Base-by-base conservation (phyloP, 164 flowering plant species). In the Vitis riparia region DNA sequence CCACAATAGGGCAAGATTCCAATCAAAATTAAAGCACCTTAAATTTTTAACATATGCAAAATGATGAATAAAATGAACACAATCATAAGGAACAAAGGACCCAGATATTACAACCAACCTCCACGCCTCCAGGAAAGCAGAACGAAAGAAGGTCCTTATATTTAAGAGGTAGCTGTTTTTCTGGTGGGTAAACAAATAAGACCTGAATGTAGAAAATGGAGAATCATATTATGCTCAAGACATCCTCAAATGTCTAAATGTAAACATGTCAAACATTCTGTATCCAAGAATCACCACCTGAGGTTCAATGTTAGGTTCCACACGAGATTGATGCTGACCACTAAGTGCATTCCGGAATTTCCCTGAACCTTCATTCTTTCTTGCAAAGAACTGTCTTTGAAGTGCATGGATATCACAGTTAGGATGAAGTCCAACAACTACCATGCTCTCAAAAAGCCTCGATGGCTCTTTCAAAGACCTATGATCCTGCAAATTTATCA, bases 371-470 rank as follows among this genome's bases (percentile, higher is more conserved):
- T 93, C 99, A 76, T 76, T 71, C 71, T 84, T 93, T 67, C 91
- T 85, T 10, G 82, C 80, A 69, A 81, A 67, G 60, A 85, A 79
- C 72, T 81, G 89, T 74, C 73, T 84, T 63, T 90, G 81, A 69
- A 96, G 89, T 47, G 91, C 87, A 65, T 81, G 88, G 76, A 80
- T 76, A 72, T 96, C 93, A 71, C 91, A 85, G 69, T 82, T 78
- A 62, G 99, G 98, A 84, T 87, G 98, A 79, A 96, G 97, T 51
- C 99, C 98, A 74, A 93, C 91, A 73, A 96, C 97, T 9, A 96
- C 98, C 87, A 96, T 85, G 89, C 98, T 96, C 83, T 96, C 99
- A 76, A 93, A 93, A 63, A 96, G 83, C 83, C 83, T 86, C 19
- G 97, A 81, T 66, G 98, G 98, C 74, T 89, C 96, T 80, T 83